phyloP scores from a whole-genome alignment of 305 asterid genomes.

The Fraxinus baroniana region DNA sequence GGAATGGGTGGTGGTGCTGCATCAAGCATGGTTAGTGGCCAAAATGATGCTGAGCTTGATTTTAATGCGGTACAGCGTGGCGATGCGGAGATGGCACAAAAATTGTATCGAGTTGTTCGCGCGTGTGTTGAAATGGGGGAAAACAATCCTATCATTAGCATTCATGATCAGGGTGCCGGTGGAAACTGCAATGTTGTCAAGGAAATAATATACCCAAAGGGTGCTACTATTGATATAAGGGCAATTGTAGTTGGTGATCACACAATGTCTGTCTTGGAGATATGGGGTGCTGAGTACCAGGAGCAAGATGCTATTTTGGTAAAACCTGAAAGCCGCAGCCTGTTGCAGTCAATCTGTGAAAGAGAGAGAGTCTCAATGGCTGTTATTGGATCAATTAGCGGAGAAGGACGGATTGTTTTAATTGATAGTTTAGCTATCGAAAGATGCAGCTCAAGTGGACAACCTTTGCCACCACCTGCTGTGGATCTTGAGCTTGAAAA shows the following conservation, averaged over 20 bases:
- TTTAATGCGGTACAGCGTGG: slow-evolving; percentile 98
- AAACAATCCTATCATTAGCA: slow-evolving; percentile 79
- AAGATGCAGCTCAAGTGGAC: slow-evolving; percentile 45
- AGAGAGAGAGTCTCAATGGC: slow-evolving; percentile 96
- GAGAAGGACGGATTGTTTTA: slow-evolving; percentile 72
- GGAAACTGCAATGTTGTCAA: slow-evolving; percentile 95
- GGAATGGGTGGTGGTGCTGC: slow-evolving; percentile 99
- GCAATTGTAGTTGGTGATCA: slow-evolving; percentile 91
- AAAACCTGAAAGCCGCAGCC: slow-evolving; percentile 69
- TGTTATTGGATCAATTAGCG: slow-evolving; percentile 80
- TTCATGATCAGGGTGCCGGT: slow-evolving; percentile 98
- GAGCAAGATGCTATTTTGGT: slow-evolving; percentile 98
- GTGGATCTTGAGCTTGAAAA: slow-evolving; percentile 96
- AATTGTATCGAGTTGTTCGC: slow-evolving; percentile 85
- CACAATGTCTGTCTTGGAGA: slow-evolving; percentile 91
- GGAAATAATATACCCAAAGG: slow-evolving; percentile 86
- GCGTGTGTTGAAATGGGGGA: slow-evolving; percentile 90
- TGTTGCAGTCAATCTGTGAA: slow-evolving; percentile 65
- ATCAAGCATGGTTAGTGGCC: slow-evolving; percentile 99
- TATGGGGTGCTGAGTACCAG: slow-evolving; percentile 99
- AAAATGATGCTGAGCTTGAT: slow-evolving; percentile 86
- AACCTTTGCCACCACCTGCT: slow-evolving; percentile 82
- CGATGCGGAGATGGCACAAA: slow-evolving; percentile 97
- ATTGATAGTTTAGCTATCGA: slow-evolving; percentile 62
- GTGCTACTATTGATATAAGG: slow-evolving; percentile 85